Evolutionary conservation across 805 yeast genomes (phyloP), one percentile per base, ranked within the genome.

Genomic region (Komagataella kurtzmanii): DNA sequence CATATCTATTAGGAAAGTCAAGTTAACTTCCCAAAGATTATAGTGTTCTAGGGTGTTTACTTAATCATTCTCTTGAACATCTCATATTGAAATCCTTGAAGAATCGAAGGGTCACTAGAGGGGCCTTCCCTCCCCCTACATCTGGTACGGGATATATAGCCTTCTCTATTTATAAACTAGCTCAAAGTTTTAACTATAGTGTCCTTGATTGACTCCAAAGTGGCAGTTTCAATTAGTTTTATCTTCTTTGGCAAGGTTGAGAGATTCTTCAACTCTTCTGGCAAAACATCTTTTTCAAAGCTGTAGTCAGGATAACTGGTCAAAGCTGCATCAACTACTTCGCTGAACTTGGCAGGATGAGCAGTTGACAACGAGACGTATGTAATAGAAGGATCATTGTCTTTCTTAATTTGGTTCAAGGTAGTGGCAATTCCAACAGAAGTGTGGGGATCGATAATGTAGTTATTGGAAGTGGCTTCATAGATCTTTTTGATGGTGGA

Each of bases 301-400:
- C 89, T 80, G 70, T 93, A 93, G 18, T 80, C 89, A 10, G 75
- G 78, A 55, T 80, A 75, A 1, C 74, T 75, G 48, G 68, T 64
- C 57, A 93, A 74, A 2, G 98, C 88, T 59, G 77, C 71, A 66
- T 90, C 84, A 23, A 93, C 99, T 50, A 96, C 99, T 56, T 88
- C 97, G 23, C 96, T 87, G 63, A 93, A 93, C 70, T 93, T 93
- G 54, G 99, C 99, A 46, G 99, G 99, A 66, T 93, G 99, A 7
- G 99, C 99, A 49, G 99, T 93, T 8, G 97, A 85, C 53, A 93
- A 77, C 4, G 96, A 85, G 47, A 93, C 75, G 63, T 77, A 77
- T 45, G 74, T 67, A 24, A 71, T 63, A 19, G 66, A 54, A 7
- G 55, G 61, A 44, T 69, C 67, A 23, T 66, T 63, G 47, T 71